phyloP scores from a whole-genome alignment of 306 rosid species.

The Alnus glutinosa region DNA sequence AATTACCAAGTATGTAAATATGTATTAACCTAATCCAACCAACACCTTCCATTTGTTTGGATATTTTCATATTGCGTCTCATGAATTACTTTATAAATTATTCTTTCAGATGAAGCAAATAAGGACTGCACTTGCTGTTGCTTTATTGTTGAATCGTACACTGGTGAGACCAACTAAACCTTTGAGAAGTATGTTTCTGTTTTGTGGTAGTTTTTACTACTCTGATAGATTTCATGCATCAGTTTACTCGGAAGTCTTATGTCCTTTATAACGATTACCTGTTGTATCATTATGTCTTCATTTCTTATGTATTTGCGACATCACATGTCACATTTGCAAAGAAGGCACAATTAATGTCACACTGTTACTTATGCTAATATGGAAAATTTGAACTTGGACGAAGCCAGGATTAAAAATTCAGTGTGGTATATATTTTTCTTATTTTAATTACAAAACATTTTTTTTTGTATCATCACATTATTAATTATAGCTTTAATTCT shows the following conservation, averaged over 20 bases:
- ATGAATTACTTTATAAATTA: conserved; percentile 24
- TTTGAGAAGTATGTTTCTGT: conserved; percentile 10
- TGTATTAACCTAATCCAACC: conserved; percentile 39
- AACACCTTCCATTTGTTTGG: conserved; percentile 35
- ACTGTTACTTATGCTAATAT: background rate
- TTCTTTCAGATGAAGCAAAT: conserved; percentile 81
- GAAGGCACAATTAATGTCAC: background rate
- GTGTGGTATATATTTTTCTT: background rate
- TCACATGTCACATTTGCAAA: background rate
- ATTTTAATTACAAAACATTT: background rate
- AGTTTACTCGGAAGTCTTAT: background rate
- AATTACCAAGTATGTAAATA: conserved; percentile 87
- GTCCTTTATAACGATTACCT: background rate
- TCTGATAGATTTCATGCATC: background rate
- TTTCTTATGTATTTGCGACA: background rate
- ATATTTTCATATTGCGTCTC: conserved; percentile 21
- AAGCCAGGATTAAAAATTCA: background rate
- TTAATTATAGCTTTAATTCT: no score
- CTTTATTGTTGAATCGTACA: conserved; percentile 82
- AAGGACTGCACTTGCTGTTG: conserved; percentile 87
- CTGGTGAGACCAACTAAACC: conserved; percentile 63
- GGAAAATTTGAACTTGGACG: background rate
- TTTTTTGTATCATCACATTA: background rate
- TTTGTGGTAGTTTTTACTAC: background rate
- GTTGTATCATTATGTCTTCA: background rate